Evolutionary conservation across 306 rosid genomes (phyloP), one percentile per base, ranked within the genome.

Genomic region (Nissolia schottii): DNA sequence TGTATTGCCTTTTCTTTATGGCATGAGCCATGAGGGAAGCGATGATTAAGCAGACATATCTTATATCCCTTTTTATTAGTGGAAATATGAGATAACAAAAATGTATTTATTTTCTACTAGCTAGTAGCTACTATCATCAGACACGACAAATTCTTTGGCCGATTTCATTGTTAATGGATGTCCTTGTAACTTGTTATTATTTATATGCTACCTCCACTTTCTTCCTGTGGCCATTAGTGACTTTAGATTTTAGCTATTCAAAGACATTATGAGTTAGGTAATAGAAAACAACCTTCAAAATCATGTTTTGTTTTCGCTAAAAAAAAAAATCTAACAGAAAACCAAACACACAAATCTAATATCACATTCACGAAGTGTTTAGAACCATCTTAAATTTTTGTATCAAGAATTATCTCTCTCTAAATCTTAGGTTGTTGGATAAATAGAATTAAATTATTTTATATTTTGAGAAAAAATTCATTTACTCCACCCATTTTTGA

Each of bases 141-240:
- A 48, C 69, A 37, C 15, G 37, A 59, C 7, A 45, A 11, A 20
- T 69, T 53, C 40, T 19, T 59, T 41, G 65, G 48, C 38, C 45
- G 10, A 64, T 45, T 45, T 55, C 20, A 23, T 7, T 20, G 12
- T 7, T 56, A 71, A 23, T 71, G 78, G 77, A 18, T 71, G 78
- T 72, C 65, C 50, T 71, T 24, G 53, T 57, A 24, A 22, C 75
- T 46, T 34, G 9, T 45, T 59, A 12, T 65, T 32, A 24, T 32
- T 48, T 18, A 37, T 54, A 50, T 68, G 46, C 71, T n/a, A n/a
- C n/a, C n/a, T 67, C 65, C 81, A 49, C 81, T 77, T 68, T 49
- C 45, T 25, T 67, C 25, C 18, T 43, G 25, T 59, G 20, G n/a
- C 50, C 61, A 56, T 45, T 58, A 35, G 16, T 35, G 19, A n/a